Percentiles rank a stretch among this genome's conserved stretches.
Conservation (phyloP, 805 yeast genomes). For the Suhomyces sp. region DNA sequence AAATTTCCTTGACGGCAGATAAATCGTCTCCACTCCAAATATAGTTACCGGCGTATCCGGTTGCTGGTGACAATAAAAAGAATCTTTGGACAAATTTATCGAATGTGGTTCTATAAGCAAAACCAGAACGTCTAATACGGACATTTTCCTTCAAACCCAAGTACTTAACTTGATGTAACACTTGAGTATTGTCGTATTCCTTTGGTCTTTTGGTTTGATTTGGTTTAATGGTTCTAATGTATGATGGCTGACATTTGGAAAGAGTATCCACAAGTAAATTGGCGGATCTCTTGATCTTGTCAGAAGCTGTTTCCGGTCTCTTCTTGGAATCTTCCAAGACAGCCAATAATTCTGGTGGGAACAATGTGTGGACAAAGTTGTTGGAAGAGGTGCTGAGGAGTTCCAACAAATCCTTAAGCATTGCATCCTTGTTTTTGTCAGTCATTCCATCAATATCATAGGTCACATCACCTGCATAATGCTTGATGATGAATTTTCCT, state of each 20-base stretch:
- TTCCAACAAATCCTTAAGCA: slow-evolving; percentile 84
- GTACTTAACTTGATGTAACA: slow-evolving; percentile 92
- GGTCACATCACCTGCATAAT: slow-evolving; percentile 98
- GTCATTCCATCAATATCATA: slow-evolving; percentile 90
- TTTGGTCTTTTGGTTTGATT: slow-evolving; percentile 88
- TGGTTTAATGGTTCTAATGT: slow-evolving; percentile 96
- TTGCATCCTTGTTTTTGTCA: slow-evolving; percentile 93
- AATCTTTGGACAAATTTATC: slow-evolving; percentile 95
- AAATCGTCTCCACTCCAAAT: slow-evolving; percentile 58
- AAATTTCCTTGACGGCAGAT: slow-evolving; percentile 51
- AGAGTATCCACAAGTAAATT: slow-evolving; percentile 85
- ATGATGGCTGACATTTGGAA: slow-evolving; percentile 90
- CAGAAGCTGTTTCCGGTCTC: slow-evolving; percentile 95
- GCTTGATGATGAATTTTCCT: slow-evolving; percentile 85
- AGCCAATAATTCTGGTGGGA: slow-evolving; percentile 39
- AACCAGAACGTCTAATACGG: slow-evolving; percentile 96
- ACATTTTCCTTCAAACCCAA: slow-evolving; percentile 96
- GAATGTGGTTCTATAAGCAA: slow-evolving; percentile 95
- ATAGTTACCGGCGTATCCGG: slow-evolving; percentile 86
- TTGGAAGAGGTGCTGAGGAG: slow-evolving; percentile 71
- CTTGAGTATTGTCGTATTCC: slow-evolving; percentile 86
- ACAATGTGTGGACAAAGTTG: slow-evolving; percentile 59
- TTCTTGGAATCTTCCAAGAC: slow-evolving; percentile 55
- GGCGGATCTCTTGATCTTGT: slow-evolving; percentile 89
- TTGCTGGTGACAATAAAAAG: slow-evolving; percentile 78